These are phyloP conservation scores for Juglanconis oblonga DNA, from an alignment of 2,329 filamentous ascomycete genomes.

Conservation along the genomic window DNA sequence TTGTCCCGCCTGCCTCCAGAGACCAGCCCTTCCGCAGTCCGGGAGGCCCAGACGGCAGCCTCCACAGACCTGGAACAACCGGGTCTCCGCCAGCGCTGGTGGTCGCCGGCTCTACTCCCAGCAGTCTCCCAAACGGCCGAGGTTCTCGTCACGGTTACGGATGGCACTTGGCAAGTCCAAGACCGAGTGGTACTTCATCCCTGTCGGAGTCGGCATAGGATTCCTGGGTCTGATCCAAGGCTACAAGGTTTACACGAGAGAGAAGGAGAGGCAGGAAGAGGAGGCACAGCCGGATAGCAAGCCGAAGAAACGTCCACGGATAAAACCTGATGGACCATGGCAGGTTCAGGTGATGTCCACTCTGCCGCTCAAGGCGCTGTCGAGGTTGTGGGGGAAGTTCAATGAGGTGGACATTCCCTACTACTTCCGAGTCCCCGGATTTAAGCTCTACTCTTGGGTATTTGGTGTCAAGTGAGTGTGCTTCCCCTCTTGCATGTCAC, in stretches of 20 bases:
- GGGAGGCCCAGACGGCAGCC: constrained; percentile 15
- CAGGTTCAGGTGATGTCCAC: constrained; percentile 94
- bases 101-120: constrained; percentile 36
- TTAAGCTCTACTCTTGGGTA: constrained; percentile 85
- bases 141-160: constrained; percentile 51
- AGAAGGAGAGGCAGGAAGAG: constrained; percentile 50
- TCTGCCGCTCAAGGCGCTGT: constrained; percentile 84
- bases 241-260: constrained; percentile 66
- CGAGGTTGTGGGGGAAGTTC: constrained; percentile 84
- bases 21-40: constrained; percentile 11
- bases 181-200: constrained; percentile 88
- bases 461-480: constrained; percentile 74
- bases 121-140: constrained; percentile 42
- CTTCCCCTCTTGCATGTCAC: constrained; percentile 1
- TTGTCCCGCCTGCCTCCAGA: constrained; percentile 16
- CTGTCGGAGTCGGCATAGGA: constrained; percentile 78
- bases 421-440: constrained; percentile 82
- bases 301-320: constrained; percentile 54
- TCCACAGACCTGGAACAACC: constrained; percentile 17
- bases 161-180: constrained; percentile 49
- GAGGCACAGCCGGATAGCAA: constrained; percentile 30
- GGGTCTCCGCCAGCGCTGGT: constrained; percentile 21
- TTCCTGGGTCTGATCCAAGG: constrained; percentile 82
- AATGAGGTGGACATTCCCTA: constrained; percentile 88
- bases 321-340: constrained; percentile 85